Conservation (phyloP, 2,329 filamentous ascomycete genomes). For the Hypoxylon sp. region DNA sequence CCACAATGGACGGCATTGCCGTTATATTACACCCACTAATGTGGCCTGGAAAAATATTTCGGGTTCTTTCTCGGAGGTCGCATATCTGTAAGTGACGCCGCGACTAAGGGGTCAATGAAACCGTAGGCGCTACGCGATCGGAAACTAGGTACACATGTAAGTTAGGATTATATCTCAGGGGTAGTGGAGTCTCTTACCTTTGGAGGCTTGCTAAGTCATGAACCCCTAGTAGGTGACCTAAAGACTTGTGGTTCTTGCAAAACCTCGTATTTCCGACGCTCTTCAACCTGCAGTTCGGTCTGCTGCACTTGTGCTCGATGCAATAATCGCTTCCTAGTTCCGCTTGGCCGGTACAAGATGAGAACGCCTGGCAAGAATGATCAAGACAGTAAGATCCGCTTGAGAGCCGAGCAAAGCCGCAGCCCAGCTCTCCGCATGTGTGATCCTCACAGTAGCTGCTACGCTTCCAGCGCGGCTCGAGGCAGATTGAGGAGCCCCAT, state of each 20-base stretch:
- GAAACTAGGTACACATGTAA: conserved; percentile 30
- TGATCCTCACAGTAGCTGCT: conserved; percentile 44
- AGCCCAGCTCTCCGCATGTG: conserved; percentile 45
- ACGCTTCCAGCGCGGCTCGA: conserved; percentile 39
- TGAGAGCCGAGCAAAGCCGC: conserved; percentile 34
- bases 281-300: conserved; percentile 42
- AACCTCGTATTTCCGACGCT: conserved; percentile 34
- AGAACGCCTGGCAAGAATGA: conserved; percentile 41
- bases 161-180: not conserved
- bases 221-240: conserved; percentile 25
- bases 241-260: conserved; percentile 42
- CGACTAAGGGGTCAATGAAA: conserved; percentile 33
- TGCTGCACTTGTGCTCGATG: conserved; percentile 41
- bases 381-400: conserved; percentile 43
- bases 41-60: conserved; percentile 30
- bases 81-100: conserved; percentile 33
- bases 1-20: conserved; percentile 3
- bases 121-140: conserved; percentile 37
- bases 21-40: conserved; percentile 31
- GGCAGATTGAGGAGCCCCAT: conserved; percentile 38
- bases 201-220: conserved; percentile 40
- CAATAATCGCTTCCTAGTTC: conserved; percentile 42
- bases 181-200: conserved; percentile 28
- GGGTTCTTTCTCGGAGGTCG: conserved; percentile 27
- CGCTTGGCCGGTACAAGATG: conserved; percentile 38